Evolutionary conservation across 305 asterid species (phyloP).

Genomic region (Striga hermonthica): DNA sequence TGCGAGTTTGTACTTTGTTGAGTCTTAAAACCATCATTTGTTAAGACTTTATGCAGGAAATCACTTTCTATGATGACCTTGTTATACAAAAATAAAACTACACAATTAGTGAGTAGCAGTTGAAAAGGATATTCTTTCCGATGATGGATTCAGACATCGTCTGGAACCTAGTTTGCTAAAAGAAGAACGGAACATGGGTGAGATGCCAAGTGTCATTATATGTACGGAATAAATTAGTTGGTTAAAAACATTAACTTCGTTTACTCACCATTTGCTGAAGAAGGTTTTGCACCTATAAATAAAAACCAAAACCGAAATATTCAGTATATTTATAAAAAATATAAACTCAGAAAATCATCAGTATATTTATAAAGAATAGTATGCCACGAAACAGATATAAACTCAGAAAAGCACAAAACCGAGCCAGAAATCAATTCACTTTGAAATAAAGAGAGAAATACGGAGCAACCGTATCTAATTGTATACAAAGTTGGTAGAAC

Average conservation of each 20-base stretch:
- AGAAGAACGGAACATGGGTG: slow-evolving; percentile 24
- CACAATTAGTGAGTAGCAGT: slow-evolving; percentile 5
- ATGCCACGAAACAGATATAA: slow-evolving; percentile 10
- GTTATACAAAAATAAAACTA: not conserved
- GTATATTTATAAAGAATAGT: not conserved
- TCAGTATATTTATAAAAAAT: not conserved
- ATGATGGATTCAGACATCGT: slow-evolving; percentile 84
- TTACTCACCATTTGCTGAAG: slow-evolving; percentile 89
- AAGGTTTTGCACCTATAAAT: slow-evolving; percentile 74
- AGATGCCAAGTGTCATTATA: not conserved
- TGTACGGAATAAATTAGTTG: not conserved
- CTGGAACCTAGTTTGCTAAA: slow-evolving; percentile 87
- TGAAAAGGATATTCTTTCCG: slow-evolving; percentile 72
- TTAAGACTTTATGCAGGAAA: not conserved
- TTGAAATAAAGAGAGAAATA: not conserved
- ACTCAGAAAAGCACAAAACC: not conserved
- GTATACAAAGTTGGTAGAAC: slow-evolving; percentile 21
- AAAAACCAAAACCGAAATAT: slow-evolving; percentile 19
- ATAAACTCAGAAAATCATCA: too few relatives aligned
- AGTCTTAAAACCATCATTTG: not conserved
- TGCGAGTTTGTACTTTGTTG: not conserved
- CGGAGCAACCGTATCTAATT: not conserved
- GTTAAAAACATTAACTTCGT: not conserved
- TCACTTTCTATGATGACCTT: not conserved
- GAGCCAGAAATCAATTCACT: not conserved